Evolutionary conservation across 331 rosid species (phyloP).

Genomic region (Saraca asoca): DNA sequence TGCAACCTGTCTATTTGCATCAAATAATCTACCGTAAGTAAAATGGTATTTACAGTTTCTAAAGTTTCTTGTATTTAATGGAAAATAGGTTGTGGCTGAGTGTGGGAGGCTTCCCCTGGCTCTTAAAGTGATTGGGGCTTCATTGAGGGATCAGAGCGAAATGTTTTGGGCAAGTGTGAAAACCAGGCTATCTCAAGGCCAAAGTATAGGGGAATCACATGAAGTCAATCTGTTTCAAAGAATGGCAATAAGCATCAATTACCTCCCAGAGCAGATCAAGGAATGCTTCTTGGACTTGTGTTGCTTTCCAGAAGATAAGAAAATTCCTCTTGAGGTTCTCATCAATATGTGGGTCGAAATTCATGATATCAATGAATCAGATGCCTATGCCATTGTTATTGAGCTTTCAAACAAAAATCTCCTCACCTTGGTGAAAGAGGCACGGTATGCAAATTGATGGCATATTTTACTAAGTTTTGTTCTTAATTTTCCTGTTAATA

Average conservation of each 20-base stretch:
- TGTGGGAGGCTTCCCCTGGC: constrained; percentile 91
- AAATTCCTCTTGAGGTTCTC: constrained; percentile 76
- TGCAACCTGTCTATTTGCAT: not conserved
- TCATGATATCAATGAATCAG: constrained; percentile 61
- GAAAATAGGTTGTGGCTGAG: constrained; percentile 72
- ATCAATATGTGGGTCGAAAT: constrained; percentile 84
- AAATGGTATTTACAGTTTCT: not conserved
- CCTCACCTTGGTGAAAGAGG: constrained; percentile 71
- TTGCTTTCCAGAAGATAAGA: constrained; percentile 80
- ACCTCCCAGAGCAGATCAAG: constrained; percentile 51
- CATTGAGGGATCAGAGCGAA: constrained; percentile 68
- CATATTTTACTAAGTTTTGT: constrained; percentile 1
- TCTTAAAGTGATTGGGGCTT: constrained; percentile 95
- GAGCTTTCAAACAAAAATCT: constrained; percentile 87
- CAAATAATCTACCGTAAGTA: not conserved
- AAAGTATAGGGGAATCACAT: constrained; percentile 70
- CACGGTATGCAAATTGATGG: constrained; percentile 53
- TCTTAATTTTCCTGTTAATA: not conserved
- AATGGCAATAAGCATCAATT: constrained; percentile 70
- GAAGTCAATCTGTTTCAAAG: constrained; percentile 60
- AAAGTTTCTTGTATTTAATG: constrained; percentile 5
- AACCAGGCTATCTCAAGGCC: constrained; percentile 69
- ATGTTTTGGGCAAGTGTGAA: constrained; percentile 74
- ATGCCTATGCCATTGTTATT: constrained; percentile 69
- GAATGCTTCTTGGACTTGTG: constrained; percentile 87